Conservation (phyloP, 2,329 filamentous ascomycete species). For the Monilinia polystroma region DNA sequence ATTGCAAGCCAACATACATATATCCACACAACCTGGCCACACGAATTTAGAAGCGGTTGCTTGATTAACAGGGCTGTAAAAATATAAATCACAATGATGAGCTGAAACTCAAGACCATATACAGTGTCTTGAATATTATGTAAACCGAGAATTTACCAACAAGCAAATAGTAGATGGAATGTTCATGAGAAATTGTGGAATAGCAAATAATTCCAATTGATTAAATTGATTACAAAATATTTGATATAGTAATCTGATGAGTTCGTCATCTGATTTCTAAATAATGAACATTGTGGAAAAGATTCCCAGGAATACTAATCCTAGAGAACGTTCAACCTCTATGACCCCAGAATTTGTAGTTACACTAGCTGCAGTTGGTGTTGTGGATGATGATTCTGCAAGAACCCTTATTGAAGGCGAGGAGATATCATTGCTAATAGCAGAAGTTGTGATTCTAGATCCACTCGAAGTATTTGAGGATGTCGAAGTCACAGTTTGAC, state of each 20-base stretch:
- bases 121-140: not conserved
- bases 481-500: not conserved
- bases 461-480: not conserved
- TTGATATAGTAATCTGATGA: not conserved
- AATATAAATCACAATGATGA: not conserved
- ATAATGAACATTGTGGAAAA: not conserved
- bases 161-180: not conserved
- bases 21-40: no score
- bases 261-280: not conserved
- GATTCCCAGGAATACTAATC: not conserved
- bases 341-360: not conserved
- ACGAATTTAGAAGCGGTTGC: no score
- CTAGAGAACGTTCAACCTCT: not conserved
- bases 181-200: not conserved
- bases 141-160: not conserved
- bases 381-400: not conserved
- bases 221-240: no score
- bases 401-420: not conserved
- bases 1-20: no score
- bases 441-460: not conserved
- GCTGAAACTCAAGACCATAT: not conserved
- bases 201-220: not conserved
- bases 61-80: no score
- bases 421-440: not conserved
- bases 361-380: not conserved